Conservation (phyloP, 129 eudicot genomes). For the Escallonia rubra region DNA sequence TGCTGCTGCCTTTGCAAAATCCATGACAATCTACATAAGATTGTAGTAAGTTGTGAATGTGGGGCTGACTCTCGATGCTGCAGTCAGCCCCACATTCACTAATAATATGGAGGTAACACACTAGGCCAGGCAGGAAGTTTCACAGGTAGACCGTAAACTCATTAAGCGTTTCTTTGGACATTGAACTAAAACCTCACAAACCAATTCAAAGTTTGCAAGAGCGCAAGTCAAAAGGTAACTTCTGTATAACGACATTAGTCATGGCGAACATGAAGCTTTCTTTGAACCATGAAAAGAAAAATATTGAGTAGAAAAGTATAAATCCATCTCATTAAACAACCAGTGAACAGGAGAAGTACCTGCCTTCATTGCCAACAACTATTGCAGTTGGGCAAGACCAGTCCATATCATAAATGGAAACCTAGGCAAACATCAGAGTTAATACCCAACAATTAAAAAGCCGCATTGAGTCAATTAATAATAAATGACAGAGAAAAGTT, state of each 20-base stretch:
- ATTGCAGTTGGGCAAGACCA: conserved; percentile 91
- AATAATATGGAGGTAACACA: too few relatives aligned
- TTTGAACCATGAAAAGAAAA: neutral
- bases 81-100: too few relatives aligned
- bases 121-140: too few relatives aligned
- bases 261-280: neutral
- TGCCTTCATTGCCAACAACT: conserved; percentile 82
- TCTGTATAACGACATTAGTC: neutral
- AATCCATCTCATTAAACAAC: too few relatives aligned
- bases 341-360: conserved; percentile 19
- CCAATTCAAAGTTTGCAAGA: neutral
- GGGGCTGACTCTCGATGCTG: too few relatives aligned
- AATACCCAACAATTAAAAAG: too few relatives aligned
- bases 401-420: conserved; percentile 78
- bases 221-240: neutral
- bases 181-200: neutral
- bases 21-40: too few relatives aligned
- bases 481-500: neutral
- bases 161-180: neutral
- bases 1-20: too few relatives aligned
- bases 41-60: too few relatives aligned
- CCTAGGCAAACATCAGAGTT: conserved; percentile 30
- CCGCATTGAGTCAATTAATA: neutral
- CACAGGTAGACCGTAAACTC: too few relatives aligned
- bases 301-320: too few relatives aligned